These are phyloP conservation scores for Fusarium anguioides DNA, from an alignment of 2,329 filamentous ascomycete genomes.

Conservation along the genomic window DNA sequence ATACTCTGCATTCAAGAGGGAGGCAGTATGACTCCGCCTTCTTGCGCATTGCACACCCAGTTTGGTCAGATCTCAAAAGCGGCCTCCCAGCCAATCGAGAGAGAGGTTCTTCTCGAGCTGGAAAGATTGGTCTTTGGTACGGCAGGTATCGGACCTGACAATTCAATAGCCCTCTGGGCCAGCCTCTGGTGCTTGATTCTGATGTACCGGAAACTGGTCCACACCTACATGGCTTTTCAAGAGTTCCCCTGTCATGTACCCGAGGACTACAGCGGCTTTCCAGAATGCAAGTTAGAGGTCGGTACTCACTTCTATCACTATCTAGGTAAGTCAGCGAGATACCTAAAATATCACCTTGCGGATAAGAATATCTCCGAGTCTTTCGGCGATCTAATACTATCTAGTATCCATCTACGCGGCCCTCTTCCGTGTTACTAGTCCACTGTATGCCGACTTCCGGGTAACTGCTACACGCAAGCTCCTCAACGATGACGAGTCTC, in stretches of 20 bases:
- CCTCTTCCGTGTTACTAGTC: slow-evolving; percentile 45
- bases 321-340: too few relatives aligned
- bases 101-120: slow-evolving; percentile 40
- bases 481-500: slow-evolving; percentile 39
- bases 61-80: slow-evolving; percentile 46
- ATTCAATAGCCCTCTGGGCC: slow-evolving; percentile 44
- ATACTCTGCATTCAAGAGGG: slow-evolving; percentile 42
- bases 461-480: slow-evolving; percentile 39
- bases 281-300: slow-evolving; percentile 44
- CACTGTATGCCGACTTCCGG: slow-evolving; percentile 44
- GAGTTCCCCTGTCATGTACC: slow-evolving; percentile 47
- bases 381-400: slow-evolving; percentile 47
- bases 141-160: slow-evolving; percentile 39
- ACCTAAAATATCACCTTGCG: too few relatives aligned
- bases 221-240: slow-evolving; percentile 45
- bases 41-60: slow-evolving; percentile 45
- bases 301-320: slow-evolving; percentile 47
- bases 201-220: slow-evolving; percentile 46
- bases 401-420: slow-evolving; percentile 46
- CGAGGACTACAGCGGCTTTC: slow-evolving; percentile 46
- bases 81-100: slow-evolving; percentile 44
- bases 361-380: too few relatives aligned
- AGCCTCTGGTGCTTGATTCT: slow-evolving; percentile 46
- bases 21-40: slow-evolving; percentile 41
- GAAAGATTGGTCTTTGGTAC: slow-evolving; percentile 44